Percentiles rank a stretch among this genome's conserved stretches.
These are phyloP conservation scores for Lentinus polychrous DNA, from an alignment of 1,284 basidiomycete genomes.

Conservation along the genomic window DNA sequence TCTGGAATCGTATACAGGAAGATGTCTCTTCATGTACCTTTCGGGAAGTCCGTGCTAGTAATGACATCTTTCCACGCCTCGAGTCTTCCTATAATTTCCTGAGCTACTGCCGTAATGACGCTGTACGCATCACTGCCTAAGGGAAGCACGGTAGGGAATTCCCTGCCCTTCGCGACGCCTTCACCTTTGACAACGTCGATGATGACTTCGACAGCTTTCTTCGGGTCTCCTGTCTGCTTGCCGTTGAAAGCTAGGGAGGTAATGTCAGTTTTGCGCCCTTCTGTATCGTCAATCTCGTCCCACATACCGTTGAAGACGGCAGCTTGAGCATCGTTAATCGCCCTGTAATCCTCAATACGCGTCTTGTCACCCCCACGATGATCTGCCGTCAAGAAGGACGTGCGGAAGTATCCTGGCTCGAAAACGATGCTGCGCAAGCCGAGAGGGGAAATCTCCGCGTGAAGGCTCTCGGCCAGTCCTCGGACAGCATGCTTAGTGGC, in stretches of 20 bases:
- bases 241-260: conserved; percentile 15
- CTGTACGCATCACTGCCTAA: conserved; percentile 24
- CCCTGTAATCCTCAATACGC: conserved; percentile 34
- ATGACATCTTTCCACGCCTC: conserved; percentile 23
- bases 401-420: conserved; percentile 40
- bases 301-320: conserved; percentile 11
- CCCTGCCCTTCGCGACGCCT: conserved; percentile 19
- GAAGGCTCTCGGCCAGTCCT: conserved; percentile 32
- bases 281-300: background rate
- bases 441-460: conserved; percentile 34
- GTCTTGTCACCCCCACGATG: conserved; percentile 25
- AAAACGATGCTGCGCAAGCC: conserved; percentile 36
- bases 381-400: conserved; percentile 27
- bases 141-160: conserved; percentile 16
- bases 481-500: conserved; percentile 31
- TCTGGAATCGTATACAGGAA: too few species aligned
- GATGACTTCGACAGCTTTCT: conserved; percentile 23
- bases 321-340: conserved; percentile 21
- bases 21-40: background rate
- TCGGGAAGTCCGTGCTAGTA: conserved; percentile 7
- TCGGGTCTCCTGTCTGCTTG: conserved; percentile 28
- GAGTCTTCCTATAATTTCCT: conserved; percentile 14
- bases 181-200: conserved; percentile 26
- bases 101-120: conserved; percentile 13
- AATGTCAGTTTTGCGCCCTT: background rate